These are phyloP conservation scores for Hericium rajendrae DNA, from an alignment of 768 basidiomycete genomes.

Conservation along the genomic window DNA sequence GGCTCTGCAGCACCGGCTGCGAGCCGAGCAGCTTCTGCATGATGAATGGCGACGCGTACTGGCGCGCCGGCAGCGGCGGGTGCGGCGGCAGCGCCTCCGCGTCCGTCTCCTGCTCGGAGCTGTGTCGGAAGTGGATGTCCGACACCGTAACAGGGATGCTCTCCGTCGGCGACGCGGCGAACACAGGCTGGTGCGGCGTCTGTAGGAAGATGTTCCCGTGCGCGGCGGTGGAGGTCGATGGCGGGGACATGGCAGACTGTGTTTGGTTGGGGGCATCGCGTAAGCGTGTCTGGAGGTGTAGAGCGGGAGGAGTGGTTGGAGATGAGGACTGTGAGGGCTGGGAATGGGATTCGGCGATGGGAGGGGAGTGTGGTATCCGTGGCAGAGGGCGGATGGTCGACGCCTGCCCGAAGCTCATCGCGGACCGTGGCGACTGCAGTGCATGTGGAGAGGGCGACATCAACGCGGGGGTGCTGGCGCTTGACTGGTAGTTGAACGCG, in stretches of 20 bases:
- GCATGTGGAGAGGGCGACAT: background rate
- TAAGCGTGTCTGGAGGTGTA: conserved; percentile 8
- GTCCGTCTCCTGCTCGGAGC: conserved; percentile 17
- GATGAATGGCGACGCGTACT: conserved; percentile 22
- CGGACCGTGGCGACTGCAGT: background rate
- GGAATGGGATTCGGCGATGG: background rate
- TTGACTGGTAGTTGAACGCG: conserved; percentile 10
- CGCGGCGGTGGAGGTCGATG: background rate
- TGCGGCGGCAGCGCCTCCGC: conserved; percentile 17
- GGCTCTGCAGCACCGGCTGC: conserved; percentile 3
- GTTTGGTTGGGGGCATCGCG: background rate
- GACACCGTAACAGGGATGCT: conserved; percentile 26
- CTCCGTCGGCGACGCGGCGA: conserved; percentile 23
- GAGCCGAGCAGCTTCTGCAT: conserved; percentile 23
- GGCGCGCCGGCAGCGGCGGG: conserved; percentile 16
- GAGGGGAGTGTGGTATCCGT: background rate
- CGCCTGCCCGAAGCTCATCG: background rate
- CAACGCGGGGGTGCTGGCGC: background rate
- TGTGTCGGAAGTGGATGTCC: conserved; percentile 28
- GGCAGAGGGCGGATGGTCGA: conserved; percentile 5
- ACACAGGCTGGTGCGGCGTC: conserved; percentile 10
- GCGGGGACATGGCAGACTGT: background rate
- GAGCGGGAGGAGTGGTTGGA: conserved; percentile 1
- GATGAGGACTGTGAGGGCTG: background rate
- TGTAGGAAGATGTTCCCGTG: conserved; percentile 6